These are phyloP conservation scores for Aspergillus transmontanensis DNA, from an alignment of 2,329 filamentous ascomycete species.

Conservation along the genomic window DNA sequence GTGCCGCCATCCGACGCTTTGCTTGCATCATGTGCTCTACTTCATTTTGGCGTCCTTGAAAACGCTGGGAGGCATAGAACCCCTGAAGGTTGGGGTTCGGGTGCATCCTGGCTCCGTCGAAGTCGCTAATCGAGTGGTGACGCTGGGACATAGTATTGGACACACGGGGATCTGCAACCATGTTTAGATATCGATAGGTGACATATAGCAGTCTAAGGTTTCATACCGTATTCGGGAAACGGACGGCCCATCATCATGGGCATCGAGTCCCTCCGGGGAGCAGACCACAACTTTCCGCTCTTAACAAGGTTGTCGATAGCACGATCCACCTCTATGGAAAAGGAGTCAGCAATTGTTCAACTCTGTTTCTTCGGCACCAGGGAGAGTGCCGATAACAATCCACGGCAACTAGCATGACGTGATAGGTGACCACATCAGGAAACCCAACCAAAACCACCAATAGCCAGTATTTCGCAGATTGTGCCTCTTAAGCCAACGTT, in stretches of 20 bases:
- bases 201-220: constrained; percentile 21
- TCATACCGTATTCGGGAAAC: constrained; percentile 64
- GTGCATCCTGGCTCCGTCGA: constrained; percentile 71
- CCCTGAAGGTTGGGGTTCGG: constrained; percentile 77
- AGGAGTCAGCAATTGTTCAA: constrained; percentile 28
- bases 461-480: neutral
- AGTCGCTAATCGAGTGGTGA: constrained; percentile 84
- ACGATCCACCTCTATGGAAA: constrained; percentile 80
- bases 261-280: constrained; percentile 77
- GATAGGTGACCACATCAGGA: neutral
- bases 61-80: constrained; percentile 92
- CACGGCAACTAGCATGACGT: neutral
- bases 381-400: neutral
- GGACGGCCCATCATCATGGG: constrained; percentile 62
- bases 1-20: constrained; percentile 98
- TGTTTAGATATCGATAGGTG: neutral
- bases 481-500: neutral
- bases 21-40: constrained; percentile 99
- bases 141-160: constrained; percentile 65
- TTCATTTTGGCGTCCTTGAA: constrained; percentile 84
- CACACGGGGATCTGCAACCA: constrained; percentile 69
- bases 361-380: neutral
- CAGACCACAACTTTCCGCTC: constrained; percentile 87
- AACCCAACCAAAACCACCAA: neutral
- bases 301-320: constrained; percentile 95